Evolutionary conservation across 1,139 yeast species (phyloP), one percentile per base, ranked within the genome.

Genomic region (Taphrina populina): DNA sequence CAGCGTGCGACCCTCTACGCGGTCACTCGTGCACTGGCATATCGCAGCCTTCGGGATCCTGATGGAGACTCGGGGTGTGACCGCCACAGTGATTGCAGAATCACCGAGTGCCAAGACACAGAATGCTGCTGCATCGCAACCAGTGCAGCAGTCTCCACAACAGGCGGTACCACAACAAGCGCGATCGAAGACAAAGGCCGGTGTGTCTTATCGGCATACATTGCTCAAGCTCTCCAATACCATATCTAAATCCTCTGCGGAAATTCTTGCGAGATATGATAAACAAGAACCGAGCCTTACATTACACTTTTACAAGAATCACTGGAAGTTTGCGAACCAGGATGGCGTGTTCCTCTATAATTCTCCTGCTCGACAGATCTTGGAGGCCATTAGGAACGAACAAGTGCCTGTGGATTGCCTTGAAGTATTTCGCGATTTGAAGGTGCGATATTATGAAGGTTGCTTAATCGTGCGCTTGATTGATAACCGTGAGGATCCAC

Each of bases 311-410:
- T 53, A 58, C 36, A 41, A 43, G 26, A 44, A 44, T 37, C 59
- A 58, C 34, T 58, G 58, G 53, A 56, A 60, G 19, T 58, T 58
- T 45, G 60, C 56, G 32, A 60, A 58, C 21, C 60, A 58, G 43
- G 60, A 58, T 24, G 59, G 60, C 34, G 54, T 53, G 7, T 58
- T 58, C 43, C 41, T 49, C 13, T 58, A 56, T 33, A 58, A 57
- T 24, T 44, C 58, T 4, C 60, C 60, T 8, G 56, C 54, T 26
- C 58, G 49, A n/a, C 41, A 49, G 20, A 58, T 58, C 17, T 45
- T 58, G 17, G 59, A 58, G 30, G 41, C 35, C 30, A 51, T 58
- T 37, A 37, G 60, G 19, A 57, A 49, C 39, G 60, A 58, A 29
- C 49, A 45, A 17, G 57, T 58, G 19, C 60, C 60, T 15, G 57